phyloP scores from a whole-genome alignment of 2,329 filamentous ascomycete species.

The Xylaria sp. region DNA sequence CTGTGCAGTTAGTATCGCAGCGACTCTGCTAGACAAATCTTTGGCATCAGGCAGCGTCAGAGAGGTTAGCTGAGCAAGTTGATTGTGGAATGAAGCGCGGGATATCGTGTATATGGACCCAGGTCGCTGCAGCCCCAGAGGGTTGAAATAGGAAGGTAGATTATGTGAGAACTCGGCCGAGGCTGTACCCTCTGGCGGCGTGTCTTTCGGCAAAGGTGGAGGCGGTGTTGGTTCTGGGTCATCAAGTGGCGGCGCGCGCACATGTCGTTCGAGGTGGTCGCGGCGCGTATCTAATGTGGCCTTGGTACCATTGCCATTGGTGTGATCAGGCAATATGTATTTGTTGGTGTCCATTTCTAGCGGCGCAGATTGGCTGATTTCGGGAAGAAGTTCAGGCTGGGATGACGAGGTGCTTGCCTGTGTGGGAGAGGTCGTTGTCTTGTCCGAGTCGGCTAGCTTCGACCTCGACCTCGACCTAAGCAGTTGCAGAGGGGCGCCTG shows the following conservation, averaged over 20 bases:
- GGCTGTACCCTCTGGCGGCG: constrained; percentile 48
- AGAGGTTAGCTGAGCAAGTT: constrained; percentile 89
- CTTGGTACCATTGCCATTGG: constrained; percentile 71
- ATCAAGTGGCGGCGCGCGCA: constrained; percentile 46
- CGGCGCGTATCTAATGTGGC: constrained; percentile 61
- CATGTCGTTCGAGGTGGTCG: constrained; percentile 61
- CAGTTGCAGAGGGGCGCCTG: constrained; percentile 57
- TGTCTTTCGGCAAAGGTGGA: constrained; percentile 59
- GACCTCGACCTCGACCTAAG: constrained; percentile 41
- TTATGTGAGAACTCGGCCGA: constrained; percentile 55
- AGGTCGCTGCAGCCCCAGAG: constrained; percentile 68
- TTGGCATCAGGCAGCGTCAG: constrained; percentile 87
- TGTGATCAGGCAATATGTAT: constrained; percentile 74
- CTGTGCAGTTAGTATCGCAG: constrained; percentile 82
- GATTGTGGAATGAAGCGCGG: constrained; percentile 88
- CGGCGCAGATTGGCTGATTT: constrained; percentile 56
- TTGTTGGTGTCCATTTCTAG: constrained; percentile 75
- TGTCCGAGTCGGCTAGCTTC: constrained; percentile 32
- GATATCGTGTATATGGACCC: constrained; percentile 95
- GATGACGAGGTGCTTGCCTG: constrained; percentile 19
- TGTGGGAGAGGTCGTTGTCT: constrained; percentile 10
- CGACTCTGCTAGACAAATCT: constrained; percentile 81
- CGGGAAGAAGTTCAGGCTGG: constrained; percentile 52
- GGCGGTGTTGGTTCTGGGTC: constrained; percentile 44
- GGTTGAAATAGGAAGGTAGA: constrained; percentile 68